Evolutionary conservation across 164 flowering plant species (phyloP).

Genomic region (grape (Vitis vinifera)): ASM3070453v1 NC_081810.1:20520501-20521000

Average conservation of each 20-base stretch:
- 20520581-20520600: slow-evolving; percentile 1
- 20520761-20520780: slow-evolving; percentile 10
- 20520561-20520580: not conserved
- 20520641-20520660: slow-evolving; percentile 7
- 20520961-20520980: too few species aligned
- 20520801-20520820: slow-evolving; percentile 12
- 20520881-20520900: slow-evolving; percentile 15
- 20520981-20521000: too few species aligned
- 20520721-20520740: slow-evolving; percentile 8
- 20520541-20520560: not conserved
- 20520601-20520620: slow-evolving; percentile 10
- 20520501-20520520: not conserved
- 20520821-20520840: slow-evolving; percentile 19
- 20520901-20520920: slow-evolving; percentile 9
- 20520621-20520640: slow-evolving; percentile 10
- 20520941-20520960: slow-evolving; percentile 33
- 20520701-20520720: not conserved
- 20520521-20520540: too few species aligned
- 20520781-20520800: slow-evolving; percentile 12
- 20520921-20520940: slow-evolving; percentile 26
- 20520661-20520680: slow-evolving; percentile 10
- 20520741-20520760: not conserved
- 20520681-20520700: slow-evolving; percentile 2
- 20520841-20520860: slow-evolving; percentile 14
- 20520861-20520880: slow-evolving; percentile 13